Evolutionary conservation across 371 early-diverging fungal genomes (phyloP), one percentile per base, ranked within the genome.

Genomic region (Cokeromyces recurvatus): DNA sequence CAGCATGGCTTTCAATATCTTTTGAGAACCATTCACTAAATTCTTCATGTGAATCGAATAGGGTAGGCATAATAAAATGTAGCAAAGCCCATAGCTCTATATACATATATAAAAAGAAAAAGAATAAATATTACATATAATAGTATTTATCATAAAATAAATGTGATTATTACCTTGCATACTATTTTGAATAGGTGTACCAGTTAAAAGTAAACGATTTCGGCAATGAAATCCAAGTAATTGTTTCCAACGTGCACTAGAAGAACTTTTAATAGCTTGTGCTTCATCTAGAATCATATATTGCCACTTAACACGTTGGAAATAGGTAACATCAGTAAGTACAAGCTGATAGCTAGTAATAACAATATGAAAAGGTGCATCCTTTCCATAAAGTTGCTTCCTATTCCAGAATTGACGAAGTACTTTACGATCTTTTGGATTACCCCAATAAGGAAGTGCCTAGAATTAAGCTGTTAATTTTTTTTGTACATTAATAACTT

Each of bases 201-300:
- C 98, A 7, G 97, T 96, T 20, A 98, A 68, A 32, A 99, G 68
- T 20, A 96, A 69, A 44, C 98, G 84, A 59, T 95, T 97, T 51
- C 95, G 86, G 51, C 92, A 87, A 56, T 91, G 89, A 61, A 97
- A 91, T 10, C 85, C 84, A n/a, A 95, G 81, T 39, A 99, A 68
- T 29, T 87, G 87, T 62, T 94, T 94, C 98, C 98, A 97, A 40
- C 98, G 82, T 21, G 87, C 79, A 62, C 89, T 86, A 1, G 81
- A 63, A 11, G 89, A 90, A 61, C 90, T 92, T 68, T 99, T 99
- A 62, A 98, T 97, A 9, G 97, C 96, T 59, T 97, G 97, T 3
- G 98, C 98, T 71, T 97, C 99, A 71, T 99, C 99, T 21, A 97
- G 72, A 39, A 99, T 85, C 96, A 98, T 94, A 63, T 96, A 99